A percentile compares a stretch with the other conserved stretches of the same genome.
These are phyloP conservation scores for Trichoderma sp. DNA, from an alignment of 2,329 filamentous ascomycete species.

Conservation along the genomic window DNA sequence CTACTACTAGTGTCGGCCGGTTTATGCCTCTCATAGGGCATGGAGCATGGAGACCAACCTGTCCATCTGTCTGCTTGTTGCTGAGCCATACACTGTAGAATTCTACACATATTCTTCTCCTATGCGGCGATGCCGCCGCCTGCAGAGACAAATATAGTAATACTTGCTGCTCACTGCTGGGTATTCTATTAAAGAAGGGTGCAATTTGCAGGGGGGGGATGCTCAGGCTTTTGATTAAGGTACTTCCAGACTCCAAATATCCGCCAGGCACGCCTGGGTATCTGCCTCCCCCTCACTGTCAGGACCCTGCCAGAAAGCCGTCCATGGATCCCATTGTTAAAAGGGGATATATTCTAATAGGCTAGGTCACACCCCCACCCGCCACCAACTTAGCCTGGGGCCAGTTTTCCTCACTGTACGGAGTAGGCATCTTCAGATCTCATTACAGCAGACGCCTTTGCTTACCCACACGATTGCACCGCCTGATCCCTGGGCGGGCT, in stretches of 20 bases:
- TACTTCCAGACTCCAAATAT: neutral
- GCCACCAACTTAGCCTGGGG: neutral
- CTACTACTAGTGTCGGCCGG: neutral
- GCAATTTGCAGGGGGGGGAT: conserved; percentile 2
- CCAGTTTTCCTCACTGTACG: neutral
- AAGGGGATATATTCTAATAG: conserved; percentile 2
- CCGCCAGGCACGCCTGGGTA: neutral
- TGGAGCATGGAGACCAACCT: neutral
- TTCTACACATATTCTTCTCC: neutral
- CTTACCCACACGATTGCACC: neutral
- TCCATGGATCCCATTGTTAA: neutral
- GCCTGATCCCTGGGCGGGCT: neutral
- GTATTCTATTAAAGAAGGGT: neutral
- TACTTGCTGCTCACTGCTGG: neutral
- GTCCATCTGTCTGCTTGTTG: neutral
- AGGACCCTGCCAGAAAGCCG: neutral
- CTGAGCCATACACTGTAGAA: neutral
- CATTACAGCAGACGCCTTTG: conserved; percentile 2
- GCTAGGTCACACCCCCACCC: conserved; percentile 1
- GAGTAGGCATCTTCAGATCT: conserved; percentile 9
- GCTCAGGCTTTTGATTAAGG: conserved; percentile 14
- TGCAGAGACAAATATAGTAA: neutral
- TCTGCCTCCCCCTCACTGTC: neutral
- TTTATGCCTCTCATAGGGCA: conserved; percentile 8
- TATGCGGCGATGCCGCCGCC: neutral